Base-by-base conservation (phyloP, 139 green algal species). In the Micractinium sp. region DNA sequence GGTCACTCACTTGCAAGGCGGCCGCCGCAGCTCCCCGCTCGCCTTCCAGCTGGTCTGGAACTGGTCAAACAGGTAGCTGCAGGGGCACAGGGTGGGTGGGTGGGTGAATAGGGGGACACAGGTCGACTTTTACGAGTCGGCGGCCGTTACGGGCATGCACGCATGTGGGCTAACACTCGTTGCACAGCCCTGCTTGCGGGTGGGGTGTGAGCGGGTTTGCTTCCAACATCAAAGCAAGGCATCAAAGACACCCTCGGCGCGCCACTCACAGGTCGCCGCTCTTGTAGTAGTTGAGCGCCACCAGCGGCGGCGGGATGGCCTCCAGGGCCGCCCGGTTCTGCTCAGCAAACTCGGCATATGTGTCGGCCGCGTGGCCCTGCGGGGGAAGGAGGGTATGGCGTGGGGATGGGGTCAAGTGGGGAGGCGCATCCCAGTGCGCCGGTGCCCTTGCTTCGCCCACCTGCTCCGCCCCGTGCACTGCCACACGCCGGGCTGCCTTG, bases 211-310 rank as follows among this genome's bases (percentile, higher is more conserved):
- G 60, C 60, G 60, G 60, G 15, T 67, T 67, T 23, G 16, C 15
- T 16, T 14, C 15, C 60, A 16, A 16, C 60, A 67, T 14, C 15
- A 16, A 56, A 56, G 5, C 47, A 56, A 56, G 47, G 9, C 9
- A 56, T 56, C 7, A 56, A 16, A 16, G 47, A 56, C 47, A 56
- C 47, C 5, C 47, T 9, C 47, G 5, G 7, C 47, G 47, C 47
- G 47, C 47, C 47, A 56, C 47, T 56, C 47, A 56, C 47, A 56
- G 47, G 47, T 56, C 47, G 7, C 47, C 47, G 47, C 61, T 79
- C 38, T 93, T 90, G 95, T 99, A 99, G 94, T 99, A 99, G 86
- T 98, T 85, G 23, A 94, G 89, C 0, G 98, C 97, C n/a, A 98
- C 94, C 47, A 95, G 87, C 1, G 98, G 97, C 3, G 98, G 94